A percentile compares a stretch with the other conserved stretches of the same genome.
Conservation (phyloP, 2,329 filamentous ascomycete species). For the Paecilomyces dactylethromorphus region DNA sequence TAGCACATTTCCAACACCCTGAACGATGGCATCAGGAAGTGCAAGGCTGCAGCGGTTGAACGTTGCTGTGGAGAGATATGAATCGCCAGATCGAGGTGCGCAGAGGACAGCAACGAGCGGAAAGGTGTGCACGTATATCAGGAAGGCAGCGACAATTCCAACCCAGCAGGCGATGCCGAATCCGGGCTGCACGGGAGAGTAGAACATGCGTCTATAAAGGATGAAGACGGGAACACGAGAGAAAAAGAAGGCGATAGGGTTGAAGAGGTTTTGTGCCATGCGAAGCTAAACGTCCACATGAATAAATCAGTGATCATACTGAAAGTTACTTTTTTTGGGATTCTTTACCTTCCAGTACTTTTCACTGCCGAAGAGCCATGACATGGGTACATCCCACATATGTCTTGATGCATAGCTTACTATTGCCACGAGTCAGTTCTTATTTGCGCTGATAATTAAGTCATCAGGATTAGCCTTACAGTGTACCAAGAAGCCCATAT, state of each 20-base stretch:
- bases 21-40: background rate
- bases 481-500: background rate
- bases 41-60: background rate
- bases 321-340: background rate
- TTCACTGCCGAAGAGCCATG: background rate
- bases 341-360: background rate
- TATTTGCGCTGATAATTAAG: background rate
- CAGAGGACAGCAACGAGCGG: background rate
- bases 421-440: background rate
- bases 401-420: background rate
- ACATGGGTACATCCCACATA: background rate
- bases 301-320: background rate
- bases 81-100: background rate
- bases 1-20: background rate
- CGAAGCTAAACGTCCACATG: background rate
- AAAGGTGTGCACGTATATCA: background rate
- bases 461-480: background rate
- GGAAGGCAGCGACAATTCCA: background rate
- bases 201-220: background rate
- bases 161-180: background rate
- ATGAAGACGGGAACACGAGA: background rate
- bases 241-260: background rate
- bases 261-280: background rate
- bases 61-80: background rate
- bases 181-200: background rate